These are phyloP conservation scores for Aspergillus neoniger DNA, from an alignment of 2,329 filamentous ascomycete genomes.

Conservation along the genomic window DNA sequence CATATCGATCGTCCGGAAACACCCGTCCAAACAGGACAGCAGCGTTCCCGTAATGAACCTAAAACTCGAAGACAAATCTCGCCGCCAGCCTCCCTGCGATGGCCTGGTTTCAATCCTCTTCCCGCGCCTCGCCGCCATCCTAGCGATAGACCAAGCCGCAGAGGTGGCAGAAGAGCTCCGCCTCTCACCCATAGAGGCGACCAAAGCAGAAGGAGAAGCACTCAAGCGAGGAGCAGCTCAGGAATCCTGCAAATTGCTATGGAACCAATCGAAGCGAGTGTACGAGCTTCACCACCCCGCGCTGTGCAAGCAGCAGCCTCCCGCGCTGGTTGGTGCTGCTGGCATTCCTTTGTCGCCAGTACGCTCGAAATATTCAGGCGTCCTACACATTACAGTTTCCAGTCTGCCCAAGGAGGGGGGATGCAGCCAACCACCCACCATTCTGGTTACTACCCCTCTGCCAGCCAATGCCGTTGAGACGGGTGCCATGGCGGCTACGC, in stretches of 20 bases:
- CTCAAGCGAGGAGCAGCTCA: constrained; percentile 47
- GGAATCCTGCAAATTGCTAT: constrained; percentile 50
- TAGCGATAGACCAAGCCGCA: constrained; percentile 50
- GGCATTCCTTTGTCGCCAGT: constrained; percentile 38
- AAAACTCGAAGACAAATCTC: constrained; percentile 40
- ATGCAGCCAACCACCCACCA: constrained; percentile 33
- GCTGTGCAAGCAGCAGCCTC: constrained; percentile 33
- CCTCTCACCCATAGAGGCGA: constrained; percentile 43
- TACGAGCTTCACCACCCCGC: constrained; percentile 52
- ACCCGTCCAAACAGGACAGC: constrained; percentile 42
- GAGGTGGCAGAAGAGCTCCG: constrained; percentile 43
- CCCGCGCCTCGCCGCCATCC: constrained; percentile 52
- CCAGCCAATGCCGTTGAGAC: constrained; percentile 38
- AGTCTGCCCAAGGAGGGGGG: constrained; percentile 26
- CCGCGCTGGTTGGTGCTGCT: constrained; percentile 37
- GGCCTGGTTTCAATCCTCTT: constrained; percentile 49
- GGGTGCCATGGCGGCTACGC: constrained; percentile 34
- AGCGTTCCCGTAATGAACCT: constrained; percentile 48
- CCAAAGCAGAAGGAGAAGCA: constrained; percentile 47
- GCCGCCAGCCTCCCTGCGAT: constrained; percentile 44
- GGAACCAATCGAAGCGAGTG: constrained; percentile 42
- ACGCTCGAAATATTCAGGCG: constrained; percentile 33
- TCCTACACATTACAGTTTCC: constrained; percentile 46
- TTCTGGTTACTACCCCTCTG: constrained; percentile 42
- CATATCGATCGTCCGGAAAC: constrained; percentile 44